These are phyloP conservation scores for Asterochloris sp. DNA, from an alignment of 139 green algal genomes.

Conservation along the genomic window DNA sequence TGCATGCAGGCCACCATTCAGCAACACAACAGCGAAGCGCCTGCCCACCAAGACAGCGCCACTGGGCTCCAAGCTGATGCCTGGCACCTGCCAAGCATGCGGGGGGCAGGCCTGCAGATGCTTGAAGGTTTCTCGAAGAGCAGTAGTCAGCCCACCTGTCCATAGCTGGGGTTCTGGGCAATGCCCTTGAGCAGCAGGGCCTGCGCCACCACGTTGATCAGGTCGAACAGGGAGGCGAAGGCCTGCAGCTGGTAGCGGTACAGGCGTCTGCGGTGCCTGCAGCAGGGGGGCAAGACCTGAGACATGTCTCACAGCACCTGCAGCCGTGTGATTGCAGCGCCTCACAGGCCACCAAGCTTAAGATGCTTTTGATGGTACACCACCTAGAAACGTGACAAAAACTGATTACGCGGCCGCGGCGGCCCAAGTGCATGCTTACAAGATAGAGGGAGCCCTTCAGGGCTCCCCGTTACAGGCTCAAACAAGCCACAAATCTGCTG, in stretches of 20 bases:
- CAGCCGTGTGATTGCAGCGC: too few species aligned
- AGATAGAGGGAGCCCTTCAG: too few species aligned
- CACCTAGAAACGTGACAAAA: too few species aligned
- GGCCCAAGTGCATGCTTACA: too few species aligned
- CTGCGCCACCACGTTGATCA: constrained; percentile 1
- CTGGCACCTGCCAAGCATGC: background rate
- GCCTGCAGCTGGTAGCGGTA: constrained; percentile 17
- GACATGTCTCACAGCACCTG: too few species aligned
- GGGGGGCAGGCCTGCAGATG: background rate
- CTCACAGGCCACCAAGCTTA: too few species aligned
- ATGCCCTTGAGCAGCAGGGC: constrained; percentile 16
- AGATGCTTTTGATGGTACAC: too few species aligned
- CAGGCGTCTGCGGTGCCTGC: constrained; percentile 1
- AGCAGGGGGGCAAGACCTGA: background rate
- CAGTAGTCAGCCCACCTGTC: background rate
- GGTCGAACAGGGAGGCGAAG: constrained; percentile 4
- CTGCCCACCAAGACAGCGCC: background rate
- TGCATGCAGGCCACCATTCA: background rate
- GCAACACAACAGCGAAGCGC: background rate
- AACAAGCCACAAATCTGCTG: too few species aligned
- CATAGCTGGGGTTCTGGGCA: background rate
- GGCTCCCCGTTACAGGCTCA: too few species aligned
- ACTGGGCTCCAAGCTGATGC: background rate
- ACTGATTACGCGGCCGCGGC: too few species aligned
- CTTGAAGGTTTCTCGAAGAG: background rate